These are phyloP conservation scores for Fusarium vanettenii DNA, from an alignment of 2,329 filamentous ascomycete genomes.

Conservation along the genomic window DNA sequence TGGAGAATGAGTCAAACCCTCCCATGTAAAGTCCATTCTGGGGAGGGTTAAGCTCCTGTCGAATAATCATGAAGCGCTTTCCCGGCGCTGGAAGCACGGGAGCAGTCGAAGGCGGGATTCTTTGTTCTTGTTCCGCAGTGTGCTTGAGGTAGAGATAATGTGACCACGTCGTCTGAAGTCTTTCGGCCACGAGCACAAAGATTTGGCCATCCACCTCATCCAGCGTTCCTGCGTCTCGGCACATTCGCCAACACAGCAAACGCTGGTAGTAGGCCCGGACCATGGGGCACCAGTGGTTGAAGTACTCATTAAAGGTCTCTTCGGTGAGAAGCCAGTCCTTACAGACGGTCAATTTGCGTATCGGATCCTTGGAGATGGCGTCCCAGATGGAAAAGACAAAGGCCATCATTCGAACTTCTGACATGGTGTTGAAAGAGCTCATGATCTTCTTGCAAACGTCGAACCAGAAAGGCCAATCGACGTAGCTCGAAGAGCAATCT, in stretches of 20 bases:
- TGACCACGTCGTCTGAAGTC: conserved; percentile 79
- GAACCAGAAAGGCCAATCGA: conserved; percentile 89
- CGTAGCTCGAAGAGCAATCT: conserved; percentile 55
- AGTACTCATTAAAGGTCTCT: conserved; percentile 81
- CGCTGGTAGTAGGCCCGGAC: conserved; percentile 94
- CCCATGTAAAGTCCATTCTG: conserved; percentile 61
- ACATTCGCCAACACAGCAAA: conserved; percentile 88
- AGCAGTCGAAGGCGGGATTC: conserved; percentile 75
- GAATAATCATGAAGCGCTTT: conserved; percentile 88
- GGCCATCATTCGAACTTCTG: conserved; percentile 85
- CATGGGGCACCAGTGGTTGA: conserved; percentile 97
- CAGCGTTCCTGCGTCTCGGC: conserved; percentile 76
- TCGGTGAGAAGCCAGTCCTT: conserved; percentile 80
- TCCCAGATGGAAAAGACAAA: conserved; percentile 87
- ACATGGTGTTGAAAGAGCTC: conserved; percentile 87
- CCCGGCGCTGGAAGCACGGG: conserved; percentile 89
- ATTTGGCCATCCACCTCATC: conserved; percentile 76
- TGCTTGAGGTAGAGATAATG: conserved; percentile 83
- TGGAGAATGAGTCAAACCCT: conserved; percentile 60
- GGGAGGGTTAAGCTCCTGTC: conserved; percentile 72
- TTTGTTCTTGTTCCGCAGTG: conserved; percentile 67
- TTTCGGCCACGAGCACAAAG: conserved; percentile 73
- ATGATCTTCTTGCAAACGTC: conserved; percentile 83
- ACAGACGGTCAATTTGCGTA: conserved; percentile 77
- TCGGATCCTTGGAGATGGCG: conserved; percentile 72